Percentiles rank a stretch among this genome's conserved stretches.
These are phyloP conservation scores for Nicotiana paniculata DNA, from an alignment of 257 asterid species.

Conservation along the genomic window DNA sequence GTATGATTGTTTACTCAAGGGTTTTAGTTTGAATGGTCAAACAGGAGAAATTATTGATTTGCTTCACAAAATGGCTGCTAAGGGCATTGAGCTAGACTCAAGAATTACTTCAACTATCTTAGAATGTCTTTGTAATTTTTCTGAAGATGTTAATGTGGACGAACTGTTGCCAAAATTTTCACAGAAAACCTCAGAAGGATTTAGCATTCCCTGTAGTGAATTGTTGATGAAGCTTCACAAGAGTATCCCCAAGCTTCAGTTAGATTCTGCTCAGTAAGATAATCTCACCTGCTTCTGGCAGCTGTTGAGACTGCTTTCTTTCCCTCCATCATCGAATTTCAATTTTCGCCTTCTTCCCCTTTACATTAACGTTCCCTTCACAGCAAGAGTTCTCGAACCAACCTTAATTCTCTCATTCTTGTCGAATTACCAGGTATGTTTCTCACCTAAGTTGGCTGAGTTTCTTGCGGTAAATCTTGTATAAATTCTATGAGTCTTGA, in stretches of 20 bases:
- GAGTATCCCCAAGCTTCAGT: slow-evolving; percentile 25
- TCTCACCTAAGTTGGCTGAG: too few species aligned
- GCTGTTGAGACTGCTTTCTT: not conserved
- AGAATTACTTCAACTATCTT: slow-evolving; percentile 50
- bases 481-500: too few species aligned
- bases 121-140: slow-evolving; percentile 39
- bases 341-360: too few species aligned
- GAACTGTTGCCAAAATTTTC: slow-evolving; percentile 46
- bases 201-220: slow-evolving; percentile 32
- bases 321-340: not conserved
- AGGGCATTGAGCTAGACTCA: slow-evolving; percentile 49
- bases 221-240: slow-evolving; percentile 34
- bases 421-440: too few species aligned
- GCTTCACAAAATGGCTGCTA: slow-evolving; percentile 49
- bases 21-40: slow-evolving; percentile 40
- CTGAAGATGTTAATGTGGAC: slow-evolving; percentile 36
- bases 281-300: not conserved
- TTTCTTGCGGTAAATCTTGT: too few species aligned
- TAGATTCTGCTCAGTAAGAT: not conserved
- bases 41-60: slow-evolving; percentile 38
- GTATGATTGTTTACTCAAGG: slow-evolving; percentile 63
- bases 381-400: too few species aligned
- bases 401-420: too few species aligned
- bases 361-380: too few species aligned
- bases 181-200: slow-evolving; percentile 22